Percentiles rank a stretch among this genome's conserved stretches.
Evolutionary conservation across 169 alveolate species (phyloP).

Genomic region (Plasmodium knowlesi): DNA sequence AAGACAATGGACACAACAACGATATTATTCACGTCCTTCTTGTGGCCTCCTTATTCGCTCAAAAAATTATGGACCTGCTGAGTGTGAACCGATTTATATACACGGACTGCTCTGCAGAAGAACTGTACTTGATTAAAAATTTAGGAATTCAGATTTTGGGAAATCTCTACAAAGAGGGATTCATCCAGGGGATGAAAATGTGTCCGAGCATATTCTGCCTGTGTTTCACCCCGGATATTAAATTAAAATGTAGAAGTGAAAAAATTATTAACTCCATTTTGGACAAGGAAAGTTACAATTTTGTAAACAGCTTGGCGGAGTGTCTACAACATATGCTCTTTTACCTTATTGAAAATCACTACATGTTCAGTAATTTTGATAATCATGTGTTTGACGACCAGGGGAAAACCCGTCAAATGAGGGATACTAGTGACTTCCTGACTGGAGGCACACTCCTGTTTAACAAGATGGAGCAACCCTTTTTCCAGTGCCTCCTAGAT

Average conservation of each 20-base stretch:
- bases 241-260: constrained; percentile 54
- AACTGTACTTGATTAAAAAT: constrained; percentile 38
- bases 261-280: constrained; percentile 41
- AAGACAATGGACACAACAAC: constrained; percentile 10
- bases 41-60: constrained; percentile 42
- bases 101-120: constrained; percentile 60
- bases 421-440: neutral
- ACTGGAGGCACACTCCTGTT: constrained; percentile 1
- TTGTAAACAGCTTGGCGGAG: constrained; percentile 52
- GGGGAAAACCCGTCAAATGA: neutral
- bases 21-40: constrained; percentile 48
- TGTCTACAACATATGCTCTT: constrained; percentile 57
- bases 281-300: constrained; percentile 54
- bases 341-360: constrained; percentile 65
- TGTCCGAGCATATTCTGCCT: constrained; percentile 44
- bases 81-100: constrained; percentile 32
- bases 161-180: constrained; percentile 66
- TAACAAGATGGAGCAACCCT: constrained; percentile 36
- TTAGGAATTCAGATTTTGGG: constrained; percentile 48
- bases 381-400: neutral
- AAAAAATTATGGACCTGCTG: constrained; percentile 30
- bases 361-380: neutral
- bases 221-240: constrained; percentile 37
- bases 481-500: constrained; percentile 36
- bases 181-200: constrained; percentile 41